Evolutionary conservation across 2,329 filamentous ascomycete genomes (phyloP).

Genomic region (Colletotrichum tofieldiae): DNA sequence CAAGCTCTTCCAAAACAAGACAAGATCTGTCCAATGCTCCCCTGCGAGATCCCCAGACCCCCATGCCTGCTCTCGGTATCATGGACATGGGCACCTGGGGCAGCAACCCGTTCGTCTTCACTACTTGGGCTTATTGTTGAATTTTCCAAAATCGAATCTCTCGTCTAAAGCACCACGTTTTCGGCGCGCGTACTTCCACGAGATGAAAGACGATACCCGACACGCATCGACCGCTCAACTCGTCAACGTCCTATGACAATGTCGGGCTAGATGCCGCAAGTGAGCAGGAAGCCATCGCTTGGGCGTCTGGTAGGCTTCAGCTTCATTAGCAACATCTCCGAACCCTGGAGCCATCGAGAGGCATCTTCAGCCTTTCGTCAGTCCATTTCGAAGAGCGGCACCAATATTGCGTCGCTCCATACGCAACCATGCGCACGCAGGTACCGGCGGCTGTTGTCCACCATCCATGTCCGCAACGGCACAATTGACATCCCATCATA

Average conservation of each 20-base stretch:
- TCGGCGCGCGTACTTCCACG: neutral
- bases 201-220: neutral
- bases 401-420: neutral
- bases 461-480: neutral
- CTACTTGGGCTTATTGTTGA: slow-evolving; percentile 2
- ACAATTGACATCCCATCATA: slow-evolving; percentile 6
- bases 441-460: slow-evolving; percentile 18
- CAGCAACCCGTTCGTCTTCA: slow-evolving; percentile 5
- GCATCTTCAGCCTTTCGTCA: neutral
- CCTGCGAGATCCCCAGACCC: slow-evolving; percentile 32
- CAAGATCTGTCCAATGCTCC: slow-evolving; percentile 31
- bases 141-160: slow-evolving; percentile 16
- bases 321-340: neutral
- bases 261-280: neutral
- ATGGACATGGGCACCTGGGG: slow-evolving; percentile 14
- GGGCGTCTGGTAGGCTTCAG: neutral
- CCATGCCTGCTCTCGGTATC: slow-evolving; percentile 36
- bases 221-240: neutral
- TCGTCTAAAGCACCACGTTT: slow-evolving; percentile 7
- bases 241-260: neutral
- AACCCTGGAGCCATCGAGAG: neutral
- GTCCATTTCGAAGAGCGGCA: slow-evolving; percentile 1
- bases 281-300: neutral
- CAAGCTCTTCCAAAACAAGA: slow-evolving; percentile 44
- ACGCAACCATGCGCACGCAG: slow-evolving; percentile 15